A percentile compares a stretch with the other conserved stretches of the same genome.
phyloP scores from a whole-genome alignment of 2,329 filamentous ascomycete genomes.

The Colletotrichum sp. region DNA sequence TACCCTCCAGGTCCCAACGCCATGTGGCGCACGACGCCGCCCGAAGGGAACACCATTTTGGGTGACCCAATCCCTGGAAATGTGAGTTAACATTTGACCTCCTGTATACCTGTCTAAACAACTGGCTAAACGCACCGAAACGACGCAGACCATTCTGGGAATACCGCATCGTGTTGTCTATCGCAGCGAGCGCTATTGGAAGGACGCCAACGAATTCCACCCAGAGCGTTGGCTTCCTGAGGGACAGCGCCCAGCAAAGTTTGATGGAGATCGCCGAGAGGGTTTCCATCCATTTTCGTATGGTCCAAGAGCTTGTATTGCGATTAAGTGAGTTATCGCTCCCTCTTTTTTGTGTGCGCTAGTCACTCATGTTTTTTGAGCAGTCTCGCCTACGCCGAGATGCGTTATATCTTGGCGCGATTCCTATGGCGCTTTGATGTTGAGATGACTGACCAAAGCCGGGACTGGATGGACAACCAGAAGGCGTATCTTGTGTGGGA shows the following conservation, averaged over 20 bases:
- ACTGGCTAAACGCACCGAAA: not conserved
- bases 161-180: slow-evolving; percentile 5
- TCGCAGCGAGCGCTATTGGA: slow-evolving; percentile 39
- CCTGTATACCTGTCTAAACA: not conserved
- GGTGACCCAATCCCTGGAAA: slow-evolving; percentile 33
- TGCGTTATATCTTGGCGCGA: slow-evolving; percentile 49
- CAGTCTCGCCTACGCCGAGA: slow-evolving; percentile 49
- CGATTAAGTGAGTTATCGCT: slow-evolving; percentile 45
- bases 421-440: slow-evolving; percentile 52
- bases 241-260: not conserved
- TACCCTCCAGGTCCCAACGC: slow-evolving; percentile 34
- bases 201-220: slow-evolving; percentile 44
- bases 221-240: slow-evolving; percentile 47
- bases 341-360: not conserved
- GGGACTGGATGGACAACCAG: slow-evolving; percentile 34
- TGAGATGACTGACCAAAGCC: slow-evolving; percentile 34
- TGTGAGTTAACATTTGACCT: slow-evolving; percentile 18
- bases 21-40: slow-evolving; percentile 29
- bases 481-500: not conserved
- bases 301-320: slow-evolving; percentile 54
- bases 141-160: not conserved
- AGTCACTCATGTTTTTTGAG: not conserved
- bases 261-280: slow-evolving; percentile 39
- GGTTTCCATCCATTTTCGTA: slow-evolving; percentile 51
- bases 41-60: slow-evolving; percentile 34